Evolutionary conservation across 2,329 filamentous ascomycete species (phyloP).

Genomic region (Beauveria caledonica): DNA sequence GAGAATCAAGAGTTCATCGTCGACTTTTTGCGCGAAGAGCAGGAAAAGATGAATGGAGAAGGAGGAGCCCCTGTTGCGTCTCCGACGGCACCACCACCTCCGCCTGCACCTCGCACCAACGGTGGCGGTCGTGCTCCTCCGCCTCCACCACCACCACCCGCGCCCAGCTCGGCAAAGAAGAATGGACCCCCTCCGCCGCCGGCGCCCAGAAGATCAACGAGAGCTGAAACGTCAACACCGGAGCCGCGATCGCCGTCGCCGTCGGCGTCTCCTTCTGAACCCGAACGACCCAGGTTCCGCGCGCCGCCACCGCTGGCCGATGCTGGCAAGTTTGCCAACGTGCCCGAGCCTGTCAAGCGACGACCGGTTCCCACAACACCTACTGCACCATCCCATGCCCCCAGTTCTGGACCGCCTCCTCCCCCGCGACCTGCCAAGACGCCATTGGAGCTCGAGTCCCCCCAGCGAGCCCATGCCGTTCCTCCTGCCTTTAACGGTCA

Average conservation of each 20-base stretch:
- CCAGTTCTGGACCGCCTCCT: constrained; percentile 26
- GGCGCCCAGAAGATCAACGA: constrained; percentile 51
- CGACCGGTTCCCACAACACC: constrained; percentile 21
- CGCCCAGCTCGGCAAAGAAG: constrained; percentile 23
- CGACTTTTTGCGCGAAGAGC: constrained; percentile 53
- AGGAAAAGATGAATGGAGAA: constrained; percentile 28
- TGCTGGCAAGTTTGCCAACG: constrained; percentile 76
- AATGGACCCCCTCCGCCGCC: constrained; percentile 44
- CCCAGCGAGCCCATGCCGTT: constrained; percentile 57
- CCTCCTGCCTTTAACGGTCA: constrained; percentile 72
- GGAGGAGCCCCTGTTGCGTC: constrained; percentile 8
- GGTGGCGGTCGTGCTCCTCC: constrained; percentile 23
- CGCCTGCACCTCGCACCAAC: constrained; percentile 23
- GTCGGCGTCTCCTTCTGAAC: constrained; percentile 23
- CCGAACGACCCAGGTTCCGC: constrained; percentile 56
- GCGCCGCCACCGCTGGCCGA: constrained; percentile 84
- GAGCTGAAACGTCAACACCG: constrained; percentile 50
- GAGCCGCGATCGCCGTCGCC: constrained; percentile 59
- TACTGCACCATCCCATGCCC: constrained; percentile 17
- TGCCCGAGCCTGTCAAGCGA: constrained; percentile 21
- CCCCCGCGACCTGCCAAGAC: constrained; percentile 54
- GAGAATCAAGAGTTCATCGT: constrained; percentile 63
- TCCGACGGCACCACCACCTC: constrained; percentile 19
- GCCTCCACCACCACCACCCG: constrained; percentile 19
- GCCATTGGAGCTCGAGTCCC: constrained; percentile 53